Percentiles rank a stretch among this genome's conserved stretches.
Evolutionary conservation across 306 rosid species (phyloP).

Genomic region (Quercus parvula): DNA sequence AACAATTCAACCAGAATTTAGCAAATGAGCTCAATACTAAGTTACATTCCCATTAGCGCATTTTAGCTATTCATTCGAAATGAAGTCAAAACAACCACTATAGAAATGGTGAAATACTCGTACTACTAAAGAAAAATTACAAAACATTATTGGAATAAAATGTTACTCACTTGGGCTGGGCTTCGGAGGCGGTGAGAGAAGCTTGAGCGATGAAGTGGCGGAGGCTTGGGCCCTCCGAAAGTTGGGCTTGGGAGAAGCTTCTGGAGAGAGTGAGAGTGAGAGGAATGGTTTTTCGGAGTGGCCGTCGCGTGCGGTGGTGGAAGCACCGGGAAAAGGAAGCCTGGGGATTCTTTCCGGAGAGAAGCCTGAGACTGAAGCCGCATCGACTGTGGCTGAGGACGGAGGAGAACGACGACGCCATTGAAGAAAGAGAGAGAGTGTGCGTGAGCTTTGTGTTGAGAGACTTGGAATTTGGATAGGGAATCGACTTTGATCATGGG

Average conservation of each 20-base stretch:
- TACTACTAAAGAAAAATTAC: neutral
- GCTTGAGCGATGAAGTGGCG: conserved; percentile 50
- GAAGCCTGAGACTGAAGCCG: conserved; percentile 29
- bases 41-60: too few species aligned
- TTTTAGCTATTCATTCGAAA: neutral
- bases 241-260: conserved; percentile 37
- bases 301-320: conserved; percentile 18
- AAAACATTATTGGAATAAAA: neutral
- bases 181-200: conserved; percentile 49
- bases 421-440: neutral
- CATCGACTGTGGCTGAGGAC: conserved; percentile 48
- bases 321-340: conserved; percentile 14
- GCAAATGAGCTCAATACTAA: too few species aligned
- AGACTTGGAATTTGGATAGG: too few species aligned
- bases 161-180: conserved; percentile 47
- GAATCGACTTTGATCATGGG: too few species aligned
- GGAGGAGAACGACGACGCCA: conserved; percentile 58
- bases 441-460: too few species aligned
- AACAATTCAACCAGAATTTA: too few species aligned
- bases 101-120: too few species aligned
- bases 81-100: neutral
- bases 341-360: conserved; percentile 16
- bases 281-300: conserved; percentile 10
- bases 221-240: conserved; percentile 37
- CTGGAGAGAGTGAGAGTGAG: conserved; percentile 18